Evolutionary conservation across 495 filamentous ascomycete species (phyloP), one percentile per base, ranked within the genome.

Genomic region (Oidiodendron maius): DNA sequence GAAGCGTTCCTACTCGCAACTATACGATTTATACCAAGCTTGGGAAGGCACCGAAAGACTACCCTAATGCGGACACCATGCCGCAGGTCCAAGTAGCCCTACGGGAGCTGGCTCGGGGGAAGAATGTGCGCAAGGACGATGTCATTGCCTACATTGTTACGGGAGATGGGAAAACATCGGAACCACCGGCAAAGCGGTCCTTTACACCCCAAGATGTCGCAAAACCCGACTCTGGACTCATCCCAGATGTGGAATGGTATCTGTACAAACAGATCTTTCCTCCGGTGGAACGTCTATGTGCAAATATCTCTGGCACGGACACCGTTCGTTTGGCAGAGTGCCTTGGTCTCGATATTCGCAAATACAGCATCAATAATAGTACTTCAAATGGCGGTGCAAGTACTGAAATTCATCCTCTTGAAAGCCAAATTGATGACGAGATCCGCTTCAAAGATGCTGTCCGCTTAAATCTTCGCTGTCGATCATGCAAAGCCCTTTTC

Each of bases 11-110:
- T 0, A 65, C 77, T 13, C 78, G 81, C 40, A 95, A 96, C 74
- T 97, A 96, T 67, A 91, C 89, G 53, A 97, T 98, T 62, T 94
- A 86, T 65, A 97, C 93, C 13, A 94, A 96, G 76, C 84, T 98
- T 45, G 93, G 91, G 56, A 98, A 98, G 65, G 71, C 83, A 24
- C 93, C 93, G 4, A 83, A 84, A 40, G 89, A 96, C 48, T 98
- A 98, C 57, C 89, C 91, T 12, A 95, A 95, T 62, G 82, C 82
- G 18, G 83, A 90, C 61, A 83, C 78, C 46, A 97, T 98, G 93
- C 93, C 93, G n/a, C 91, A 94, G 47, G 91, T 94, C 25, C 93
- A 97, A 60, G 93, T 98, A 22, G 93, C 93, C 1, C 76, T 96
- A 12, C 80, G 87, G 18, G 88, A 93, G 46, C 80, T 96, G 41